A percentile compares a stretch with the other conserved stretches of the same genome.
Conservation (phyloP, 148 eudicot genomes). For the Rhododendron ferrugineum region DNA sequence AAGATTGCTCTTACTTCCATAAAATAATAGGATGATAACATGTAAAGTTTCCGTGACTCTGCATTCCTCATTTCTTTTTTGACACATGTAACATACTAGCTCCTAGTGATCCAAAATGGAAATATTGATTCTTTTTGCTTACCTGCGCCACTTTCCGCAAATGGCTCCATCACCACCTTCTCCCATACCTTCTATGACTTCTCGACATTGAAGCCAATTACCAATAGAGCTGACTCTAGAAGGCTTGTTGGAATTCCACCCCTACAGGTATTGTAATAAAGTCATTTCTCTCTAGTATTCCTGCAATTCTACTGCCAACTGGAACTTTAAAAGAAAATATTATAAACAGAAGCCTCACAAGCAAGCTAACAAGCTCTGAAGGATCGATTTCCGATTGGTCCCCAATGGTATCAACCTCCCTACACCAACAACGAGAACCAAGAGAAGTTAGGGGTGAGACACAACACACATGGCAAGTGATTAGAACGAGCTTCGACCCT, state of each 20-base stretch:
- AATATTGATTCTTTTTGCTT: conserved; percentile 6
- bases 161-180: conserved; percentile 58
- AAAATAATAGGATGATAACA: not conserved
- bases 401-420: conserved; percentile 34
- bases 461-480: not conserved
- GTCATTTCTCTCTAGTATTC: conserved; percentile 6
- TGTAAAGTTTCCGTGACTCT: not conserved
- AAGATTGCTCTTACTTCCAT: not conserved
- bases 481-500: not conserved
- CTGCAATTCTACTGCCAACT: conserved; percentile 7
- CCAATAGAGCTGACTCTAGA: conserved; percentile 51
- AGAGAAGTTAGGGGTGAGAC: not conserved
- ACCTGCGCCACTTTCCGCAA: conserved; percentile 99
- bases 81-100: not conserved
- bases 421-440: conserved; percentile 34
- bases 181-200: conserved; percentile 48
- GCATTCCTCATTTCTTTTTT: not conserved
- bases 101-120: not conserved
- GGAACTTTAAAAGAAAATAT: not conserved
- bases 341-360: conserved; percentile 36
- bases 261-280: conserved; percentile 31
- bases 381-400: conserved; percentile 46
- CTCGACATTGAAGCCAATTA: conserved; percentile 92
- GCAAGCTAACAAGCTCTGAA: conserved; percentile 23
- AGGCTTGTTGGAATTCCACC: conserved; percentile 30